phyloP scores from a whole-genome alignment of 768 basidiomycete genomes.

The Gautieria morchelliformis region DNA sequence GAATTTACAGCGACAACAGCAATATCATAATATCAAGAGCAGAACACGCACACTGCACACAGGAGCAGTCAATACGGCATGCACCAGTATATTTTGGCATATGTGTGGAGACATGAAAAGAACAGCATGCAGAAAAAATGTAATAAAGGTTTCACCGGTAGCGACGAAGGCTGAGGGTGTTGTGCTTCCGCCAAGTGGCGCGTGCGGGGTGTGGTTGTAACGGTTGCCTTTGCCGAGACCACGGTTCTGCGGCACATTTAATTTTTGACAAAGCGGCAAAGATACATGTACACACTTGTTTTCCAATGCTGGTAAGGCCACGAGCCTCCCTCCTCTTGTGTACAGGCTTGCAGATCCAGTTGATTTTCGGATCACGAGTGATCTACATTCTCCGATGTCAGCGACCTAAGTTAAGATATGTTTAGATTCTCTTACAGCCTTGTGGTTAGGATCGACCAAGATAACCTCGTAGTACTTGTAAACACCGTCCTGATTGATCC shows the following conservation, averaged over 20 bases:
- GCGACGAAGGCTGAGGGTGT: constrained; percentile 86
- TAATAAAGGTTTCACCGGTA: constrained; percentile 56
- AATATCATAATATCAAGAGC: no score
- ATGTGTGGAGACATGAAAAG: constrained; percentile 6
- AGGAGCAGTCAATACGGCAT: not conserved
- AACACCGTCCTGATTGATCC: constrained; percentile 98
- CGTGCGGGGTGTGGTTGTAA: constrained; percentile 89
- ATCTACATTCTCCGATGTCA: constrained; percentile 35
- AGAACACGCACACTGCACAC: not conserved
- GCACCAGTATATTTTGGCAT: constrained; percentile 7
- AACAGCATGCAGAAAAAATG: constrained; percentile 13
- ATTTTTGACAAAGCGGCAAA: not conserved
- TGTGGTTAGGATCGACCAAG: constrained; percentile 91
- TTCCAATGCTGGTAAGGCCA: constrained; percentile 93
- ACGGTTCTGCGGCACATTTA: constrained; percentile 58
- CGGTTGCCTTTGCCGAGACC: constrained; percentile 93
- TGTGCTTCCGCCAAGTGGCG: constrained; percentile 97
- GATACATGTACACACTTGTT: constrained; percentile 51
- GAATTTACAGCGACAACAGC: no score
- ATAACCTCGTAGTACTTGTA: constrained; percentile 99
- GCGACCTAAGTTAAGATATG: not conserved
- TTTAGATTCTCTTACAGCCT: constrained; percentile 53
- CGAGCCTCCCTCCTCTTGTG: constrained; percentile 98
- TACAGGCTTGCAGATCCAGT: constrained; percentile 97
- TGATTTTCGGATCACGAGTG: constrained; percentile 93